Evolutionary conservation across 179 eudicot species (phyloP).

Genomic region (Beta macrorhiza): DNA sequence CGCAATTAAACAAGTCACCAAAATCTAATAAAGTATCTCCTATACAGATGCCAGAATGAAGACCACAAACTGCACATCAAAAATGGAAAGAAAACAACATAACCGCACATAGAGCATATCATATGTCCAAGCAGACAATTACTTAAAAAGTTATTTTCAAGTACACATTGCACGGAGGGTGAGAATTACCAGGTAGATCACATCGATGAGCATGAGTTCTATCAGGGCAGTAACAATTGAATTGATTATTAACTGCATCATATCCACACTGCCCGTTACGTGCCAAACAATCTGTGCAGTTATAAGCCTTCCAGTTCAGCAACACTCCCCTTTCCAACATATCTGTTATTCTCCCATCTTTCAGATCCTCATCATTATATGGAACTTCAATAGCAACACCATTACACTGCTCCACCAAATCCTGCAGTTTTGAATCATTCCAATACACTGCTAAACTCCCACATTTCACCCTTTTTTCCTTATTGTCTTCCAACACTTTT

Average conservation of each 20-base stretch:
- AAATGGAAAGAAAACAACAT: not conserved
- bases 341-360: not conserved
- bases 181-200: conserved; percentile 18
- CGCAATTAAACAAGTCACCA: not conserved
- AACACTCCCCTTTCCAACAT: conserved; percentile 21
- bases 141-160: too few relatives aligned
- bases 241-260: not conserved
- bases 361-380: conserved; percentile 2
- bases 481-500: not conserved
- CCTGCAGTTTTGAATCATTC: conserved; percentile 18
- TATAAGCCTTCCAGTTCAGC: conserved; percentile 25
- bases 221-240: conserved; percentile 35
- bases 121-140: too few relatives aligned
- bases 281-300: conserved; percentile 22
- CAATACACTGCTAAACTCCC: conserved; percentile 18
- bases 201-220: conserved; percentile 31
- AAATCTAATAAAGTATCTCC: not conserved
- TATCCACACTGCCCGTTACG: conserved; percentile 37
- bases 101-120: not conserved
- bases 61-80: not conserved
- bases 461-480: conserved; percentile 12
- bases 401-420: conserved; percentile 11
- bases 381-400: conserved; percentile 21
- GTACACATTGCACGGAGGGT: not conserved
- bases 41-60: not conserved